Conservation (phyloP, 768 basidiomycete genomes). For the Phlebiopsis gigantea region DNA sequence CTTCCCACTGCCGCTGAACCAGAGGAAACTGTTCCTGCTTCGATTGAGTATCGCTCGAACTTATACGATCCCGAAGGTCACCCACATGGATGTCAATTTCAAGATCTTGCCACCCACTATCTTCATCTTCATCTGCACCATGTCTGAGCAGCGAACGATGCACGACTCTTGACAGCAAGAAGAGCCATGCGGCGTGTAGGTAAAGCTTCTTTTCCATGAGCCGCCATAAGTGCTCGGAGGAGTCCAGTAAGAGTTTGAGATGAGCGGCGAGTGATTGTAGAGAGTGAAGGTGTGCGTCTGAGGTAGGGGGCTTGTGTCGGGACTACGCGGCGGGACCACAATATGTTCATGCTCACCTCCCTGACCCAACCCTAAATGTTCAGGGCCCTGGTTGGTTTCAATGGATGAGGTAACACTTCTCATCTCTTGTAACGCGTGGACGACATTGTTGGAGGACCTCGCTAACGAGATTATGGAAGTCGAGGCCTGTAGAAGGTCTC, state of each 20-base stretch:
- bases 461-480: conserved; percentile 79
- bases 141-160: conserved; percentile 66
- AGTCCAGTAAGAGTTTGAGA: conserved; percentile 86
- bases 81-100: conserved; percentile 62
- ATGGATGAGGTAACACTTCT: conserved; percentile 46
- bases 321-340: not conserved
- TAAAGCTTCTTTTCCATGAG: conserved; percentile 77
- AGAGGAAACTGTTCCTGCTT: conserved; percentile 79
- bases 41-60: not conserved
- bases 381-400: conserved; percentile 39
- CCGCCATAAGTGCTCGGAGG: conserved; percentile 89
- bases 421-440: conserved; percentile 59
- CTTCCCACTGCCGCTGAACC: conserved; percentile 91
- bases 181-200: conserved; percentile 82
- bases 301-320: conserved; percentile 6
- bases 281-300: conserved; percentile 63
- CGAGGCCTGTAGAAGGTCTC: conserved; percentile 81
- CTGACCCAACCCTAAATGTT: conserved; percentile 31
- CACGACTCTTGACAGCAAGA: conserved; percentile 80
- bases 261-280: conserved; percentile 81
- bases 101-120: conserved; percentile 50
- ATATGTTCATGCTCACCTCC: conserved; percentile 35
- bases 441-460: conserved; percentile 59
- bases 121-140: conserved; percentile 63
- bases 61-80: conserved; percentile 1